Conservation (phyloP, 495 filamentous ascomycete genomes). For the Staphylotrichum longicolle region DNA sequence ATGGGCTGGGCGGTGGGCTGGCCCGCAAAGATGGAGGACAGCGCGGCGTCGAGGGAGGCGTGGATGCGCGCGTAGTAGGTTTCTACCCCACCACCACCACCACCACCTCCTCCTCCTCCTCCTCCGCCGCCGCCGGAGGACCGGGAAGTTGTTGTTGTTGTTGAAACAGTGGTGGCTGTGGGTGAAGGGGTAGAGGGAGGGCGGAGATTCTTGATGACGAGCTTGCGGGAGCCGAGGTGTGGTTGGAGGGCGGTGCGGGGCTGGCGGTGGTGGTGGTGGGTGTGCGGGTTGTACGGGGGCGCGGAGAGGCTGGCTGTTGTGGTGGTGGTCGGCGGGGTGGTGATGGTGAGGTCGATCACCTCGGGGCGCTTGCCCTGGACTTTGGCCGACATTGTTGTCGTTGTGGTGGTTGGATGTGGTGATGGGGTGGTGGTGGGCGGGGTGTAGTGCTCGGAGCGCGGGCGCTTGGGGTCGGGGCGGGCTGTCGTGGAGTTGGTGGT, state of each 20-base stretch:
- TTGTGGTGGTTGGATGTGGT: background rate
- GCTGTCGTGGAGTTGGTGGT: background rate
- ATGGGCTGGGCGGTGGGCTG: slow-evolving; percentile 62
- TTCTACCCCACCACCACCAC: slow-evolving; percentile 24
- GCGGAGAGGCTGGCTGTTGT: too few species aligned
- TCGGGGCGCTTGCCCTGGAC: slow-evolving; percentile 43
- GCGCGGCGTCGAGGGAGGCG: slow-evolving; percentile 66
- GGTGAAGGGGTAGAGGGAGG: slow-evolving; percentile 56
- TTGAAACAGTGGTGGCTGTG: slow-evolving; percentile 33
- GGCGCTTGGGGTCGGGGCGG: slow-evolving; percentile 31
- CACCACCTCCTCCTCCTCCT: too few species aligned
- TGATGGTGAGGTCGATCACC: slow-evolving; percentile 39
- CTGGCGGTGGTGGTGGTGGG: slow-evolving; percentile 6
- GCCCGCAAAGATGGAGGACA: slow-evolving; percentile 67
- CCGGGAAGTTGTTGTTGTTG: slow-evolving; percentile 36
- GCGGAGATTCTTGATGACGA: slow-evolving; percentile 84
- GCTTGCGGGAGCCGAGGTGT: slow-evolving; percentile 67
- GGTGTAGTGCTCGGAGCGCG: slow-evolving; percentile 30
- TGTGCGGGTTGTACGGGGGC: background rate
- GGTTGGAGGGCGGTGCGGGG: slow-evolving; percentile 47
- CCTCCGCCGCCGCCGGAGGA: slow-evolving; percentile 28
- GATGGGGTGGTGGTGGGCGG: slow-evolving; percentile 7
- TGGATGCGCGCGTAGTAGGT: slow-evolving; percentile 72
- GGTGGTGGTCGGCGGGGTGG: slow-evolving; percentile 1
- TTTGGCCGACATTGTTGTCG: slow-evolving; percentile 35